phyloP scores from a whole-genome alignment of 2,329 filamentous ascomycete species.

The Colletotrichum chrysophilum region DNA sequence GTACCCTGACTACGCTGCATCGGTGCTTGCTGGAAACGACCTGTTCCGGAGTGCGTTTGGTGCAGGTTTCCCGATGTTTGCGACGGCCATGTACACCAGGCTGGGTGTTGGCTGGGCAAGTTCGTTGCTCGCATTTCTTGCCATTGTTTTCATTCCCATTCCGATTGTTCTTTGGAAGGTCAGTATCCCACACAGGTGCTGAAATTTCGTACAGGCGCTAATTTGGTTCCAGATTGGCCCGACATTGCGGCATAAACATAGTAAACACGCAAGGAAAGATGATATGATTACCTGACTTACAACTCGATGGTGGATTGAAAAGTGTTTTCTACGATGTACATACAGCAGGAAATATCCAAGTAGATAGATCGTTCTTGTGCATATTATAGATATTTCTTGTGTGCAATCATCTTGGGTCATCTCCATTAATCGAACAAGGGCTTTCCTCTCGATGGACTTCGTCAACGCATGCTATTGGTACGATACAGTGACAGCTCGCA shows the following conservation, averaged over 20 bases:
- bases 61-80: conserved; percentile 18
- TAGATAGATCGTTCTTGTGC: neutral
- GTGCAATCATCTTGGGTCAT: neutral
- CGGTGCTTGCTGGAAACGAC: conserved; percentile 24
- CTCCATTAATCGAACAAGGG: too few relatives aligned
- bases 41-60: conserved; percentile 19
- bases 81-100: conserved; percentile 21
- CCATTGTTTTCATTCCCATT: neutral
- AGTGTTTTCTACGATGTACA: neutral
- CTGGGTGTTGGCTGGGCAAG: conserved; percentile 22
- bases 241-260: neutral
- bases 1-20: conserved; percentile 24
- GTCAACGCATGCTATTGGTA: neutral
- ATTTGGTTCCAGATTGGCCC: neutral
- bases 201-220: neutral
- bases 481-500: neutral
- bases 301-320: neutral
- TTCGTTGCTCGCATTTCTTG: conserved; percentile 15
- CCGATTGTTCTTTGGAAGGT: conserved; percentile 6
- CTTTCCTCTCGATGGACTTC: too few relatives aligned
- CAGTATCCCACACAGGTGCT: too few relatives aligned
- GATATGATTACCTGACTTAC: neutral
- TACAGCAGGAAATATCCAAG: neutral
- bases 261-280: neutral
- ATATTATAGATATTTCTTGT: neutral